Percentiles rank a stretch among this genome's conserved stretches.
Evolutionary conservation across 768 basidiomycete genomes (phyloP).

Genomic region (Butyriboletus loyo): DNA sequence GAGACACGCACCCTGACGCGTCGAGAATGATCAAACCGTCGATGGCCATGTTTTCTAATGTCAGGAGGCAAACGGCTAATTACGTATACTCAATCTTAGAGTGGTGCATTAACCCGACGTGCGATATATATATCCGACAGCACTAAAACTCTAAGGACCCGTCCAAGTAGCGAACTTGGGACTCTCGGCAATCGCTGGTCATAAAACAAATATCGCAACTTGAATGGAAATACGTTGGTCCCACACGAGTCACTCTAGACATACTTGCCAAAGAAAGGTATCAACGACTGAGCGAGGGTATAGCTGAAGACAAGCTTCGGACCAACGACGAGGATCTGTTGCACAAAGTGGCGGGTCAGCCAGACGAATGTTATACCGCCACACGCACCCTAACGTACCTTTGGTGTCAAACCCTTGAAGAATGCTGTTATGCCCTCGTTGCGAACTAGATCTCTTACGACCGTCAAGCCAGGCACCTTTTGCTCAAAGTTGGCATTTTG

Average conservation of each 20-base stretch:
- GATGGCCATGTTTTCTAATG: slow-evolving; percentile 53
- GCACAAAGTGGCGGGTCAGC: slow-evolving; percentile 13
- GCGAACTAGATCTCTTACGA: slow-evolving; percentile 81
- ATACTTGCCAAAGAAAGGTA: slow-evolving; percentile 87
- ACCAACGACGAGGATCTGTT: slow-evolving; percentile 88
- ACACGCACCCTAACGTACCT: slow-evolving; percentile 48
- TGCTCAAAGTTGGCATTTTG: slow-evolving; percentile 97
- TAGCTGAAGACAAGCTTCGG: slow-evolving; percentile 99
- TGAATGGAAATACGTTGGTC: neutral
- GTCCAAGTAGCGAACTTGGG: neutral
- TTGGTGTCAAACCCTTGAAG: slow-evolving; percentile 97
- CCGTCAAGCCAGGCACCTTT: slow-evolving; percentile 74
- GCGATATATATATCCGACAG: slow-evolving; percentile 6
- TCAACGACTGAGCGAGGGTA: slow-evolving; percentile 93
- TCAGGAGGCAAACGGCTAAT: neutral
- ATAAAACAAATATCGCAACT: slow-evolving; percentile 1
- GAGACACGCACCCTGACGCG: slow-evolving; percentile 56
- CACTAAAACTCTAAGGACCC: slow-evolving; percentile 12
- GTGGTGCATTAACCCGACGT: slow-evolving; percentile 4
- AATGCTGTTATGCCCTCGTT: slow-evolving; percentile 82
- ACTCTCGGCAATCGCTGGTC: neutral
- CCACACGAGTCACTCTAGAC: slow-evolving; percentile 41
- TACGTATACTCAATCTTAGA: neutral
- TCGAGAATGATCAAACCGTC: slow-evolving; percentile 83
- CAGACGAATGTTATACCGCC: neutral